A percentile compares a stretch with the other conserved stretches of the same genome.
Conservation (phyloP, 192 early-diverging fungal genomes). For the Gaertneriomyces semiglobifer region DNA sequence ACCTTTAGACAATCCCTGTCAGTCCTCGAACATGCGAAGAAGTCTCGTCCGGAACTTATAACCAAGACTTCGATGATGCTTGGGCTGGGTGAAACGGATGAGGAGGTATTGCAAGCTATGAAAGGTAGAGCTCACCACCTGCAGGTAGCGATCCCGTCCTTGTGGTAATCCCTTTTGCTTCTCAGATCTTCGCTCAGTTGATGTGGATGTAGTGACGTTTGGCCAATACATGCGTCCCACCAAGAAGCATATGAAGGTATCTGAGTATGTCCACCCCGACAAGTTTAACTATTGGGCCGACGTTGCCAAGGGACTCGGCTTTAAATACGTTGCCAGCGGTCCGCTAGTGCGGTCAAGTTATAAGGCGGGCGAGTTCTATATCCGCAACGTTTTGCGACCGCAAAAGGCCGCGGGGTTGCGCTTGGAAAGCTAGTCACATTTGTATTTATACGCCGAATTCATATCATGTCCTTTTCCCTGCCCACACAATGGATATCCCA, state of each 20-base stretch:
- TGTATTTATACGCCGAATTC: no score
- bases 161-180: conserved; percentile 5
- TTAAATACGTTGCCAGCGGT: conserved; percentile 92
- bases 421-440: no score
- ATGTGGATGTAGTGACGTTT: conserved; percentile 91
- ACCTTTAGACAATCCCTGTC: conserved; percentile 87
- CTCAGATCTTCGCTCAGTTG: conserved; percentile 66
- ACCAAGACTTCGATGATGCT: conserved; percentile 99
- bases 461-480: no score
- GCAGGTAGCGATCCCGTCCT: neutral
- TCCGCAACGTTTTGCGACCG: conserved; percentile 59
- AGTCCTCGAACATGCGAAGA: conserved; percentile 86
- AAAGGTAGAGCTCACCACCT: conserved; percentile 50
- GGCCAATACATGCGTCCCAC: conserved; percentile 99
- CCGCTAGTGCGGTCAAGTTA: conserved; percentile 93
- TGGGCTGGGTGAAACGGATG: conserved; percentile 93
- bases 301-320: conserved; percentile 74
- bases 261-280: conserved; percentile 88
- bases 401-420: no score
- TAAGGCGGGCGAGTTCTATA: conserved; percentile 97
- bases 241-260: conserved; percentile 96
- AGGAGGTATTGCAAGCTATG: conserved; percentile 84
- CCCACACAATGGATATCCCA: no score
- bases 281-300: conserved; percentile 89
- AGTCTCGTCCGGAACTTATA: conserved; percentile 69